Conservation (phyloP, 179 eudicot species). For the Patellifolia procumbens region DNA sequence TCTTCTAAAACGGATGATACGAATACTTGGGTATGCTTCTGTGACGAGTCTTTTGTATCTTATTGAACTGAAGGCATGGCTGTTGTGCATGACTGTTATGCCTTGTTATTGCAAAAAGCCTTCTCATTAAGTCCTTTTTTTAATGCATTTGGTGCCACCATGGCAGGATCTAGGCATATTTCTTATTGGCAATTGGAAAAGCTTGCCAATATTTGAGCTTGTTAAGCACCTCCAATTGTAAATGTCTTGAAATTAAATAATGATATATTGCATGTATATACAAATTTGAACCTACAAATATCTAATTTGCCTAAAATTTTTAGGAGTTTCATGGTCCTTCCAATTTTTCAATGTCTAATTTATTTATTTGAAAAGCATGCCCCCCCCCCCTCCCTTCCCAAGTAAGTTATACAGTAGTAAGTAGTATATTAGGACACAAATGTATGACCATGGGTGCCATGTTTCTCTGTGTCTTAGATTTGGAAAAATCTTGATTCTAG, state of each 20-base stretch:
- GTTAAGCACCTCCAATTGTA: not conserved
- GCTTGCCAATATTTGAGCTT: not conserved
- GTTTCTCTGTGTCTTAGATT: not conserved
- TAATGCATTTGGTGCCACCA: not conserved
- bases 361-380: too few species aligned
- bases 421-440: too few species aligned
- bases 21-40: conserved; percentile 79
- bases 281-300: too few species aligned
- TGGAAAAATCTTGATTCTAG: not conserved
- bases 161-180: not conserved
- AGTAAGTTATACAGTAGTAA: too few species aligned
- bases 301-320: too few species aligned
- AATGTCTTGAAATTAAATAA: not conserved
- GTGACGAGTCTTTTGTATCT: not conserved
- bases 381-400: too few species aligned
- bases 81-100: conserved; percentile 3
- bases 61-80: not conserved
- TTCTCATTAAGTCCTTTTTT: not conserved
- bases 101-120: not conserved
- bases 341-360: too few species aligned
- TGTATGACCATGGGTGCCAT: not conserved
- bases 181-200: not conserved
- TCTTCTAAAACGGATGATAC: conserved; percentile 88
- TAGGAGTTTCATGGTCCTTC: too few species aligned
- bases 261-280: too few species aligned